Conservation (phyloP, 768 basidiomycete species). For the Gloeostereum incarnatum region DNA sequence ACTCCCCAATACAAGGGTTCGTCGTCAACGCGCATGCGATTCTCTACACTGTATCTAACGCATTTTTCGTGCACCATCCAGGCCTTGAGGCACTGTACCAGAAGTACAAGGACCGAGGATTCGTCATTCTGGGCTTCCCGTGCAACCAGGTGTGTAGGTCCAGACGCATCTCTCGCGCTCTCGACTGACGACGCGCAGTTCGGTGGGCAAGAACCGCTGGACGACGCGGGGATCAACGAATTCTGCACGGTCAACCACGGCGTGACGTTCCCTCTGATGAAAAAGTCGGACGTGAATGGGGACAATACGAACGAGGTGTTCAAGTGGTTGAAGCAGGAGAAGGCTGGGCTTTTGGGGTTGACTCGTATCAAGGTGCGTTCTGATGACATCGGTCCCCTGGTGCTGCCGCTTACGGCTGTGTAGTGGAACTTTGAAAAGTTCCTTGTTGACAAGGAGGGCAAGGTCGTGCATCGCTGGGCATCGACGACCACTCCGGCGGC, state of each 20-base stretch:
- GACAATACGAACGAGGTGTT: conserved; percentile 75
- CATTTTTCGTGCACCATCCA: conserved; percentile 11
- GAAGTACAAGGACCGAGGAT: conserved; percentile 67
- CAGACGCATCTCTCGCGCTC: neutral
- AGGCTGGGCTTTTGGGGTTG: conserved; percentile 63
- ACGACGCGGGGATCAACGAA: conserved; percentile 62
- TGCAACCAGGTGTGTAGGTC: conserved; percentile 61
- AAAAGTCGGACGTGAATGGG: conserved; percentile 92
- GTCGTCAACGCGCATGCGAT: too few species aligned
- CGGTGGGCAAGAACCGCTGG: conserved; percentile 77
- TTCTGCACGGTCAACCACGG: conserved; percentile 81
- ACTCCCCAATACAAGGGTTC: conserved; percentile 71
- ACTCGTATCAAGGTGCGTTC: conserved; percentile 61
- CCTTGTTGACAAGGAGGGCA: conserved; percentile 69
- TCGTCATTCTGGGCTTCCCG: conserved; percentile 85
- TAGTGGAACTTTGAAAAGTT: conserved; percentile 95
- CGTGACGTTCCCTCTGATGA: conserved; percentile 85
- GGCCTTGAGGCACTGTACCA: conserved; percentile 78
- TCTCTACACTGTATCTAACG: neutral
- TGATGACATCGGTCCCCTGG: neutral
- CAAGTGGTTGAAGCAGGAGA: conserved; percentile 77
- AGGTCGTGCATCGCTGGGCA: conserved; percentile 68
- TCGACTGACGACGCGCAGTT: conserved; percentile 42
- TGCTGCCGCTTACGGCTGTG: neutral
- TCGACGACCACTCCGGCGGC: conserved; percentile 63